Base-by-base conservation (phyloP, 208 protist genomes). In the Balamuthia mandrillaris region DNA sequence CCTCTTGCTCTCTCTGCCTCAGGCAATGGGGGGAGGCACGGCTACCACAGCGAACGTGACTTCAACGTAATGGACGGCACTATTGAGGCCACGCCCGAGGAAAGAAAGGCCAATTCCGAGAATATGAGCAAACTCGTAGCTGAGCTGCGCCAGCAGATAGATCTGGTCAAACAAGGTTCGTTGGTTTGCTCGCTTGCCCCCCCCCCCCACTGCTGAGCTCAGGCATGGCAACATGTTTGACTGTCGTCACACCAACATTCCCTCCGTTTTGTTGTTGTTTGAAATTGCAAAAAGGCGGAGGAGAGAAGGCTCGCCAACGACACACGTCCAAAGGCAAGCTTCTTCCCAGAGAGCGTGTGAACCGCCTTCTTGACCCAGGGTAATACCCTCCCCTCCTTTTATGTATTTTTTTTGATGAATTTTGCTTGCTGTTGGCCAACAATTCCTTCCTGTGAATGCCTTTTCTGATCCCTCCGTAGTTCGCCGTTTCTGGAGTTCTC, bases 401-500 rank as follows among this genome's bases (percentile, higher is more conserved):
- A n/a, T n/a, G n/a, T 27, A 27, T 27, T 56, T 56, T 27, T 56
- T 56, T 56, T 56, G 21, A 56, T 56, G 49, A 56, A 24, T 70
- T 66, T 21, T 31, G 9, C 77, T 29, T 47, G 56, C 9, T 37
- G 7, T 39, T 61, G 47, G 58, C 29, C 52, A 18, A 12, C 81
- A 61, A 21, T 84, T 84, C 35, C 33, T 24, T 16, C 18, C 21
- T 14, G 12, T 82, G n/a, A 12, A 12, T 16, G 16, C 21, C 21
- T 45, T 29, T 27, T 58, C 24, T 39, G 21, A 70, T n/a, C 7
- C 24, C n/a, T n/a, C n/a, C n/a, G n/a, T 45, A 92, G 90, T 27
- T 94, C 95, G 41, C 93, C 96, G 24, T 98, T 98, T 86, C 89
- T 98, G 0, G 96, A 98, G 84, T 92, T 98, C 33, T 97, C 95